A percentile compares a stretch with the other conserved stretches of the same genome.
These are phyloP conservation scores for Pseudogymnoascus sp. DNA, from an alignment of 2,329 filamentous ascomycete genomes.

Conservation along the genomic window DNA sequence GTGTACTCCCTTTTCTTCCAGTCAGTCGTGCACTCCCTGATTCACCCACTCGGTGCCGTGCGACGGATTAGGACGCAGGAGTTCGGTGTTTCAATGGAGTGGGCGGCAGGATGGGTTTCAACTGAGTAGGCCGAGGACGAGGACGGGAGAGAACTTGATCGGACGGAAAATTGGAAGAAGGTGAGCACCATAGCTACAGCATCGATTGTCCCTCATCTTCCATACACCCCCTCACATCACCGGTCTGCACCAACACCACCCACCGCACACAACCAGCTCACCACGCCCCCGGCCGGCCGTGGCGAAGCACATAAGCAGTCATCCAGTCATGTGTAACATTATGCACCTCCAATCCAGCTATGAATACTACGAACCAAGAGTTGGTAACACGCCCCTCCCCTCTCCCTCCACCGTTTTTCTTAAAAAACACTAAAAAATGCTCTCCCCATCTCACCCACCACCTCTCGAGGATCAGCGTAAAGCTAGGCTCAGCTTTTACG, in stretches of 20 bases:
- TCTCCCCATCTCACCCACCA: not conserved
- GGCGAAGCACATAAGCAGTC: not conserved
- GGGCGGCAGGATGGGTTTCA: not conserved
- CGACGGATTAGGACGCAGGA: not conserved
- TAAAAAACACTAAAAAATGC: not conserved
- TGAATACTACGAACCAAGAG: not conserved
- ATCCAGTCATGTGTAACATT: conserved; percentile 1
- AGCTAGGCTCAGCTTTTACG: no score
- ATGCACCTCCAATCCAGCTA: not conserved
- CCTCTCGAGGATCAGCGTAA: not conserved
- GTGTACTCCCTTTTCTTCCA: not conserved
- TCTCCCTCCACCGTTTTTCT: not conserved
- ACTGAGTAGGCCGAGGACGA: not conserved
- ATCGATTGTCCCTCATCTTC: not conserved
- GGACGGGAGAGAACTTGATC: not conserved
- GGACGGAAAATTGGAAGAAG: not conserved
- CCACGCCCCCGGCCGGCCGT: not conserved
- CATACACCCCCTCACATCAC: not conserved
- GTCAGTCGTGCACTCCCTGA: not conserved
- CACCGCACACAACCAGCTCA: not conserved
- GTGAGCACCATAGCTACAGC: not conserved
- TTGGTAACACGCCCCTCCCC: not conserved
- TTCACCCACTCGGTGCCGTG: not conserved
- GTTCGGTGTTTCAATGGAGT: not conserved
- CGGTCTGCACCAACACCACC: not conserved